These are phyloP conservation scores for Heliosperma pusillum DNA, from an alignment of 148 eudicot genomes.

Conservation along the genomic window DNA sequence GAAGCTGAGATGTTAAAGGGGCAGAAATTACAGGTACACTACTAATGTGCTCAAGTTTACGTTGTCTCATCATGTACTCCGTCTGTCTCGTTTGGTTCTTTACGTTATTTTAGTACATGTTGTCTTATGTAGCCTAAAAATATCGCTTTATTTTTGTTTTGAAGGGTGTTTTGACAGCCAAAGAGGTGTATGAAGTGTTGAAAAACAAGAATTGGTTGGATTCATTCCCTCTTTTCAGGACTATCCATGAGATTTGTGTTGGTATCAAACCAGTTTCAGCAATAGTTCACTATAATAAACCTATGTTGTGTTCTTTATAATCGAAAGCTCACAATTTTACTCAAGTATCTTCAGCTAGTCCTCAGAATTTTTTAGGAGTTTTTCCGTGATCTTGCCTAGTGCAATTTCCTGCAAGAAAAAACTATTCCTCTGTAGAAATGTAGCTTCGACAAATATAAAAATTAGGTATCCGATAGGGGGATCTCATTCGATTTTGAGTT, in stretches of 20 bases:
- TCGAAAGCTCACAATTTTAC: slow-evolving; percentile 7
- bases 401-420: background rate
- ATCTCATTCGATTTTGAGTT: too few relatives aligned
- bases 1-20: slow-evolving; percentile 95
- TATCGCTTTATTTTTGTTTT: slow-evolving; percentile 18
- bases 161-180: slow-evolving; percentile 89
- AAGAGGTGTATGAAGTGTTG: slow-evolving; percentile 82
- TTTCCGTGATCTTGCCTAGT: background rate
- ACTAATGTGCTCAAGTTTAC: background rate
- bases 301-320: slow-evolving; percentile 25
- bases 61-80: background rate
- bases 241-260: slow-evolving; percentile 85
- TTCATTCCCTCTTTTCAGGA: slow-evolving; percentile 74
- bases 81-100: background rate
- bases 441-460: background rate
- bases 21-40: slow-evolving; percentile 81
- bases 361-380: background rate
- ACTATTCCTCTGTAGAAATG: slow-evolving; percentile 1
- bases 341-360: background rate
- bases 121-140: background rate
- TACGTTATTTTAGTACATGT: background rate
- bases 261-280: slow-evolving; percentile 71
- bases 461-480: too few relatives aligned
- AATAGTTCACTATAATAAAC: slow-evolving; percentile 58
- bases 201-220: slow-evolving; percentile 71